phyloP scores from a whole-genome alignment of 225 moss, liverwort and hornwort genomes.

The Climacium dendroides region DNA sequence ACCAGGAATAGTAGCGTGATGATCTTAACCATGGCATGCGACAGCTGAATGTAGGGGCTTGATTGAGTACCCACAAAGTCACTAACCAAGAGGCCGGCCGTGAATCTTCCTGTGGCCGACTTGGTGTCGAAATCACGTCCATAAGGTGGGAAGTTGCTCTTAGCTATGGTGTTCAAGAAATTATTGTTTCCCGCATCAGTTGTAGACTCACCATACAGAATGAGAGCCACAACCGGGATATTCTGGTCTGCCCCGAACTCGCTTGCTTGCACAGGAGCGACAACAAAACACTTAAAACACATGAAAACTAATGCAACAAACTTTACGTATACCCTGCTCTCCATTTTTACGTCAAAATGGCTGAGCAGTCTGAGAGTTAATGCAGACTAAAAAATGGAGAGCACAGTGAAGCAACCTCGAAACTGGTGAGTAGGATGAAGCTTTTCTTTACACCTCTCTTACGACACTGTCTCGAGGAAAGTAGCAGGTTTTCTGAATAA shows the following conservation, averaged over 20 bases:
- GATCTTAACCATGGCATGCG: not conserved
- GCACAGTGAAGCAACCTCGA: not conserved
- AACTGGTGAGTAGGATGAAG: not conserved
- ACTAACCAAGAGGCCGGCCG: slow-evolving; percentile 26
- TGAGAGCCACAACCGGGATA: slow-evolving; percentile 7
- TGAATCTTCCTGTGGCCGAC: slow-evolving; percentile 35
- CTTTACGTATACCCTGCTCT: not conserved
- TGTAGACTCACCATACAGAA: slow-evolving; percentile 60
- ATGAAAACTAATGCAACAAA: not conserved
- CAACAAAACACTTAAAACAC: not conserved
- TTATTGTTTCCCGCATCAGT: slow-evolving; percentile 50
- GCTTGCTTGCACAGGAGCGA: not conserved
- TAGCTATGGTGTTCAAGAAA: slow-evolving; percentile 25
- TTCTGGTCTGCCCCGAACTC: not conserved
- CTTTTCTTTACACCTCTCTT: no score
- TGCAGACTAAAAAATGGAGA: not conserved
- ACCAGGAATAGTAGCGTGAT: not conserved
- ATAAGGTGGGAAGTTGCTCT: slow-evolving; percentile 14
- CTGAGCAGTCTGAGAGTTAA: no score
- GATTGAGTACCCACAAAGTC: slow-evolving; percentile 35
- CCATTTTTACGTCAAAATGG: not conserved
- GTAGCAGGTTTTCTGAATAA: not conserved
- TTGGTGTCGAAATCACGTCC: slow-evolving; percentile 9
- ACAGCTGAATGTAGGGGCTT: not conserved
- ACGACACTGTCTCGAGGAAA: not conserved